Evolutionary conservation across 768 basidiomycete genomes (phyloP).

Genomic region (Cantharellus cinnabarinus): DNA sequence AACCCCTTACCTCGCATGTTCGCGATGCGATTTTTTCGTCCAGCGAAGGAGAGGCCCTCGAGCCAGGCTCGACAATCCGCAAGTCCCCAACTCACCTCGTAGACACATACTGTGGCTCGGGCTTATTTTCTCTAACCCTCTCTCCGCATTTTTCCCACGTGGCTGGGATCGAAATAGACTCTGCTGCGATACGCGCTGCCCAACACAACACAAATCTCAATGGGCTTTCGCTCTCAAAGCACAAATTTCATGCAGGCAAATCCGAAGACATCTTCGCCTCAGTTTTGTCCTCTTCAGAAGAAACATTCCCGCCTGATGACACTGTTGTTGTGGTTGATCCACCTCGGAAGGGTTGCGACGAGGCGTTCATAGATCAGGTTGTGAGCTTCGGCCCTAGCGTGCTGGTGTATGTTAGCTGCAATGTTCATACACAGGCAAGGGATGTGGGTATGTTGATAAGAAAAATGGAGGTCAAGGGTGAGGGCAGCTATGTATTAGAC

Average conservation of each 20-base stretch:
- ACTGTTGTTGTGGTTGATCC: slow-evolving; percentile 75
- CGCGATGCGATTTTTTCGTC: slow-evolving; percentile 39
- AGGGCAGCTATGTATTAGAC: slow-evolving; percentile 49
- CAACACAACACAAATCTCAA: slow-evolving; percentile 48
- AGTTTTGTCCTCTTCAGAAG: slow-evolving; percentile 22
- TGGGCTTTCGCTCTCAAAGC: slow-evolving; percentile 21
- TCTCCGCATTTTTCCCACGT: slow-evolving; percentile 53
- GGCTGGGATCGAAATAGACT: slow-evolving; percentile 73
- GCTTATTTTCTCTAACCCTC: slow-evolving; percentile 72
- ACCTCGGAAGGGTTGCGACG: slow-evolving; percentile 86
- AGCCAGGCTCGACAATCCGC: background rate
- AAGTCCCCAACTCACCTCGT: slow-evolving; percentile 54
- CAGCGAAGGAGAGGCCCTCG: slow-evolving; percentile 10
- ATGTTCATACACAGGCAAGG: slow-evolving; percentile 82
- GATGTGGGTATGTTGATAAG: slow-evolving; percentile 57
- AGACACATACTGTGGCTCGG: slow-evolving; percentile 84
- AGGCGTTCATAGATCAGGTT: slow-evolving; percentile 26
- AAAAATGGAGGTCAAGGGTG: slow-evolving; percentile 22
- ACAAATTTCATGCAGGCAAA: slow-evolving; percentile 53
- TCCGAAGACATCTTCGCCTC: slow-evolving; percentile 67
- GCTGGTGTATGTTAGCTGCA: slow-evolving; percentile 85
- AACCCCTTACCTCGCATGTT: slow-evolving; percentile 70
- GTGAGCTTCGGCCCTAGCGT: slow-evolving; percentile 37
- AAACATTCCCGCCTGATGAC: slow-evolving; percentile 34
- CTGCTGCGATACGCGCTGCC: slow-evolving; percentile 48